Conservation (phyloP, 352 stramenopile species). For the Phytopythium delawarense region DNA sequence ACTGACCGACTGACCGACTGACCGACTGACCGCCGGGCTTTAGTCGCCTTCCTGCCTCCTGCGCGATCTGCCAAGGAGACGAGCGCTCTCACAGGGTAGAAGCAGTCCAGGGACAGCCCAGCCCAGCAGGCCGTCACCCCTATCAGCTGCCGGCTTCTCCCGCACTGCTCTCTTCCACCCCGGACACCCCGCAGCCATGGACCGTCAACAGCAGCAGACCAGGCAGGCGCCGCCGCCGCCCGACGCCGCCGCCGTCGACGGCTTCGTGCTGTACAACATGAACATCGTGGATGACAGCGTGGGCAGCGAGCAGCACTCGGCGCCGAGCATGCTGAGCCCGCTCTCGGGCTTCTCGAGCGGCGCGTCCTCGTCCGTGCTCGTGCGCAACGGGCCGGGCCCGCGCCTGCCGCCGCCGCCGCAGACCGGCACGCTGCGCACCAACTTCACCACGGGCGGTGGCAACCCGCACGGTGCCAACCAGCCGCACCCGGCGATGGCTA, state of each 20-base stretch:
- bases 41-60: too few species aligned
- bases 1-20: neutral
- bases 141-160: neutral
- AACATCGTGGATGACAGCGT: constrained; percentile 45
- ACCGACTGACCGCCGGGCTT: too few species aligned
- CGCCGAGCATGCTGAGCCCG: constrained; percentile 30
- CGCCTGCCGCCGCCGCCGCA: constrained; percentile 39
- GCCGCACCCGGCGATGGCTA: constrained; percentile 12
- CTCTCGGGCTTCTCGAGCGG: constrained; percentile 36
- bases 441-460: constrained; percentile 49
- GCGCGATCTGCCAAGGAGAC: too few species aligned
- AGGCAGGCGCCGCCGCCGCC: neutral
- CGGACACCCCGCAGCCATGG: neutral
- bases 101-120: neutral
- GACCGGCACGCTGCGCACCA: constrained; percentile 50
- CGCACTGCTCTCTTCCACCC: too few species aligned
- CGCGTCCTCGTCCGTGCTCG: constrained; percentile 27
- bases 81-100: neutral
- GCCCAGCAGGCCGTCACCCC: too few species aligned
- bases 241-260: constrained; percentile 9
- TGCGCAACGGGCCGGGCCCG: constrained; percentile 18
- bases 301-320: constrained; percentile 28
- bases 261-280: constrained; percentile 40
- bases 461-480: constrained; percentile 6
- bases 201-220: neutral